Percentiles rank a stretch among this genome's conserved stretches.
Conservation (phyloP, 768 basidiomycete genomes). For the Russula olivacea region DNA sequence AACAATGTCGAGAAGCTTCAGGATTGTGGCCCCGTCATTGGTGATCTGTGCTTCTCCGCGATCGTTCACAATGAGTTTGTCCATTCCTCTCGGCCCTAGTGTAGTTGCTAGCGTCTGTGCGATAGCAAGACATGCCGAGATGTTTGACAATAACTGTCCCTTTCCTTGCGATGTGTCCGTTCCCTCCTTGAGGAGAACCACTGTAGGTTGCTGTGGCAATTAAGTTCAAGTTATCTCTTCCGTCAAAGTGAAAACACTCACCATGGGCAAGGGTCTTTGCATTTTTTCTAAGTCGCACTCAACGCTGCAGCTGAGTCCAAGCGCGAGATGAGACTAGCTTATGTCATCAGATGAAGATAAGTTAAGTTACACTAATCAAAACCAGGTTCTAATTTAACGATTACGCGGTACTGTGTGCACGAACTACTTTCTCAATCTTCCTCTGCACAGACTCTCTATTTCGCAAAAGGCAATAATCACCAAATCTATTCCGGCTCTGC, state of each 20-base stretch:
- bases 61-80: slow-evolving; percentile 92
- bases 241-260: slow-evolving; percentile 2
- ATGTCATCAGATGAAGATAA: slow-evolving; percentile 12
- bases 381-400: too few species aligned
- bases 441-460: slow-evolving; percentile 41
- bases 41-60: slow-evolving; percentile 97
- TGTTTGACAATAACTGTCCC: slow-evolving; percentile 88
- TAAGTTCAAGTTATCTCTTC: slow-evolving; percentile 1
- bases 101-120: slow-evolving; percentile 88
- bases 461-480: slow-evolving; percentile 86
- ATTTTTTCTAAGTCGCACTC: slow-evolving; percentile 44
- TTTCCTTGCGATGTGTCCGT: slow-evolving; percentile 95
- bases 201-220: slow-evolving; percentile 81
- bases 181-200: slow-evolving; percentile 92
- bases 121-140: slow-evolving; percentile 92
- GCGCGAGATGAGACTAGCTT: slow-evolving; percentile 7
- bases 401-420: neutral
- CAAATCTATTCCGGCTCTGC: slow-evolving; percentile 67
- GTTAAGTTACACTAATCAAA: neutral
- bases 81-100: slow-evolving; percentile 98
- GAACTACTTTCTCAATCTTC: slow-evolving; percentile 26
- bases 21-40: slow-evolving; percentile 98
- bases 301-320: neutral
- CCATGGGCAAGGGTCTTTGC: slow-evolving; percentile 56
- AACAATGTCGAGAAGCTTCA: slow-evolving; percentile 95